A percentile compares a stretch with the other conserved stretches of the same genome.
Conservation (phyloP, 257 asterid species). For the Fraxinus excelsior region DNA sequence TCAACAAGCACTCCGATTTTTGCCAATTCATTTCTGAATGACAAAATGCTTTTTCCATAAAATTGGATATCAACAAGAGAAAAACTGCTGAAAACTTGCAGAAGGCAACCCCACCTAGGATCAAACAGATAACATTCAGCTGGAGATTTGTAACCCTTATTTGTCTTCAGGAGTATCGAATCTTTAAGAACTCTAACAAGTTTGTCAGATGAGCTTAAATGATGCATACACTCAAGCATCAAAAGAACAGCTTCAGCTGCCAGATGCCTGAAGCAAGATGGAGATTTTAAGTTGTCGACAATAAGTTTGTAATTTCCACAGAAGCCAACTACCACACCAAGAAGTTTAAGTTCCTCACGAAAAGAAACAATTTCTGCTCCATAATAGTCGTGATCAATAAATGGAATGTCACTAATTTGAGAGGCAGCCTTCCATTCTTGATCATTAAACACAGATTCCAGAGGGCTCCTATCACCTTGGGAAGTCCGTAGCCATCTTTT, state of each 20-base stretch:
- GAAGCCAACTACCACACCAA: slow-evolving; percentile 37
- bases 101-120: slow-evolving; percentile 41
- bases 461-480: slow-evolving; percentile 30
- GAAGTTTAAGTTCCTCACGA: slow-evolving; percentile 23
- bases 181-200: slow-evolving; percentile 22
- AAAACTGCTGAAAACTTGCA: slow-evolving; percentile 32
- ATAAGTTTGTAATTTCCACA: slow-evolving; percentile 22
- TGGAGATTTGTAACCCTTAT: slow-evolving; percentile 26
- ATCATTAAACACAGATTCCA: slow-evolving; percentile 26
- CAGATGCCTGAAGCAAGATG: slow-evolving; percentile 11
- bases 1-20: slow-evolving; percentile 26
- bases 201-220: slow-evolving; percentile 11
- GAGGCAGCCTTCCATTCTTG: slow-evolving; percentile 42
- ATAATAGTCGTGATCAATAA: slow-evolving; percentile 34
- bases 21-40: slow-evolving; percentile 21
- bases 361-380: slow-evolving; percentile 25
- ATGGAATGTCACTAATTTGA: slow-evolving; percentile 41
- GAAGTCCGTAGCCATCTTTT: slow-evolving; percentile 34
- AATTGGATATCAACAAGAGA: slow-evolving; percentile 34
- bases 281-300: slow-evolving; percentile 29
- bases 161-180: slow-evolving; percentile 29
- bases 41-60: slow-evolving; percentile 20
- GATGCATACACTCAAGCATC: slow-evolving; percentile 24
- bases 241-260: slow-evolving; percentile 30
- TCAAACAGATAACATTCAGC: slow-evolving; percentile 33